Percentiles rank a stretch among this genome's conserved stretches.
phyloP scores from a whole-genome alignment of 2,329 filamentous ascomycete species.

The Ophiostoma australiae region DNA sequence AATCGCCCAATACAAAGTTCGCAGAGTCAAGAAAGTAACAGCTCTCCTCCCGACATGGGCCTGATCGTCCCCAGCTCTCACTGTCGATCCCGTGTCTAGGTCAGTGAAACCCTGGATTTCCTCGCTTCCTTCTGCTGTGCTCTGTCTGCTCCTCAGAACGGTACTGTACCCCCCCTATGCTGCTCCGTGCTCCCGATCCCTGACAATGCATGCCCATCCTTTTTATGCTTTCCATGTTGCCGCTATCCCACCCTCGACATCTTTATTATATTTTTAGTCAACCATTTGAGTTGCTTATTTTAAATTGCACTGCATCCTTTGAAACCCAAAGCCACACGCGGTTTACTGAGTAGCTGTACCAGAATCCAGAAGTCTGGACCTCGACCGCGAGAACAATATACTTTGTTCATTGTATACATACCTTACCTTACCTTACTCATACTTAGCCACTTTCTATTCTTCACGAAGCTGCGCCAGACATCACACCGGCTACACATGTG shows the following conservation, averaged over 20 bases:
- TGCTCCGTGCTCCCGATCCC: not conserved
- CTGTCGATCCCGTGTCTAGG: slow-evolving; percentile 22
- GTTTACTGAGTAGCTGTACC: not conserved
- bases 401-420: not conserved
- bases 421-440: not conserved
- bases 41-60: slow-evolving; percentile 12
- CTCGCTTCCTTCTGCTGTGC: not conserved
- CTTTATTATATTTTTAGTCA: not conserved
- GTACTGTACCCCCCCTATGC: not conserved
- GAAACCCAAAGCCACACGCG: not conserved
- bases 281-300: not conserved
- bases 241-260: not conserved
- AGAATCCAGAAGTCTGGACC: not conserved
- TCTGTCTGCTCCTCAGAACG: not conserved
- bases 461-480: slow-evolving; percentile 1
- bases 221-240: not conserved
- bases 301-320: not conserved
- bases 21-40: not conserved
- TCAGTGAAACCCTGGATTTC: slow-evolving; percentile 19
- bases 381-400: not conserved
- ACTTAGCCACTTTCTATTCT: not conserved
- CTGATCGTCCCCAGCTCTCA: slow-evolving; percentile 18
- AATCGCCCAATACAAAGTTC: not conserved
- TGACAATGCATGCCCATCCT: not conserved
- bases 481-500: not conserved